Base-by-base conservation (phyloP, 2,329 filamentous ascomycete genomes). In the Fusarium sp. region DNA sequence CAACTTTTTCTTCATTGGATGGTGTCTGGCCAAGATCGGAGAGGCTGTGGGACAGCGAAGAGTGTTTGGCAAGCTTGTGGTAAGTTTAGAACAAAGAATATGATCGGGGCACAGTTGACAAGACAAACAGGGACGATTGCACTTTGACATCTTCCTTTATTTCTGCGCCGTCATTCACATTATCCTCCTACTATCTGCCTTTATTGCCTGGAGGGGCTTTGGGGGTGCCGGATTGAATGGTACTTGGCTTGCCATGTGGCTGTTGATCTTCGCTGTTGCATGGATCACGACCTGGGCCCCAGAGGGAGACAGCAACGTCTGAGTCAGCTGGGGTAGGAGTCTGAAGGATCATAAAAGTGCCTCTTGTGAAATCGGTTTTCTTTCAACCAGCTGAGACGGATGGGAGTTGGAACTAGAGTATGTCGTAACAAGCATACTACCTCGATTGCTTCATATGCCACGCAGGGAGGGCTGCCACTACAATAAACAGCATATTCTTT, bases 1-100 rank as follows among this genome's bases (percentile, higher is more conserved):
- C 37, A 59, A 59, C 57, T 59, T 59, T 29, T 59, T 59, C 35
- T 59, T 41, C 24, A 59, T 59, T 27, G 57, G 35, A 20, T 59
- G 57, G 35, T 59, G 57, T 4, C 2, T 59, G 18, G 57, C 57
- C 11, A 59, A 59, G 57, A 43, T 59, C 11, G 57, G 57, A 20
- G 57, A 59, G 37, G 57, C 57, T 10, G 6, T 18, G 14, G 57
- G 57, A 8, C 16, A 59, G 35, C 11, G 57, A 43, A 41, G 57
- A 5, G 57, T 59, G 10, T 43, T 59, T n/a, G 57, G 57, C 2
- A 59, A 59, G 18, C 57, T 59, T 43, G 37, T 59, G 57, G 37
- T 43, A 31, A 31, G 57, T 43, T 27, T 29, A 9, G 13, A 39
- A 20, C 2, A 8, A 13, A 24, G 20, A 0, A 16, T 24, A 18